Evolutionary conservation across 345 rosid species (phyloP), one percentile per base, ranked within the genome.

Genomic region (Dimocarpus longan): DNA sequence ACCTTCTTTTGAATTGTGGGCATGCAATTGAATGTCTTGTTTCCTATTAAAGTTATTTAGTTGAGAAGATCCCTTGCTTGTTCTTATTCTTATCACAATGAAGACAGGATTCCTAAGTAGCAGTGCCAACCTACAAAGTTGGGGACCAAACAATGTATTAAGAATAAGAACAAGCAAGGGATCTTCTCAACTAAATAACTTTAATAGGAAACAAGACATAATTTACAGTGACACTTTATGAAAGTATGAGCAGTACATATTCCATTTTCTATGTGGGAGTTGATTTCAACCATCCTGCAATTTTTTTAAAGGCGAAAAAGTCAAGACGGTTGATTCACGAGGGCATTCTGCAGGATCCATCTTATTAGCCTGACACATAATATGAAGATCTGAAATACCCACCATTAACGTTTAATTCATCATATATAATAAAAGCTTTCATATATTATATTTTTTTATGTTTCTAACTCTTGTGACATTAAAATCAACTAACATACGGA

Each of bases 51-150:
- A 66, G 44, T 70, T 73, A 46, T 66, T 74, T n/a, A 9, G 65
- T 39, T 56, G 37, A 71, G 73, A 76, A 71, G 52, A 79, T 75
- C 67, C 62, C 64, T 73, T 40, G 54, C 37, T 78, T 76, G 73
- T 37, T 82, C 79, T 52, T 70, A 46, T 71, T 76, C 76, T 80
- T 59, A 13, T 81, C 83, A 18, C 74, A 50, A 60, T 64, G 73
- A 42, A 66, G 76, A 74, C 66, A 26, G 56, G 43, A 78, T 63
- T 76, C 71, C 74, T 57, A 75, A 26, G 57, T 18, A 68, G 80
- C 79, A 70, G 80, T 42, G 66, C 70, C 80, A 69, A 77, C 80
- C 90, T 87, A 82, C 82, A 77, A 79, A 73, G 68, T 5, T 21
- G 71, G 83, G 78, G 80, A 79, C 84, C 84, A 66, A 76, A 68